Percentiles rank a stretch among this genome's conserved stretches.
These are phyloP conservation scores for Aspergillus phoenicis DNA, from an alignment of 2,329 filamentous ascomycete genomes.

Conservation along the genomic window DNA sequence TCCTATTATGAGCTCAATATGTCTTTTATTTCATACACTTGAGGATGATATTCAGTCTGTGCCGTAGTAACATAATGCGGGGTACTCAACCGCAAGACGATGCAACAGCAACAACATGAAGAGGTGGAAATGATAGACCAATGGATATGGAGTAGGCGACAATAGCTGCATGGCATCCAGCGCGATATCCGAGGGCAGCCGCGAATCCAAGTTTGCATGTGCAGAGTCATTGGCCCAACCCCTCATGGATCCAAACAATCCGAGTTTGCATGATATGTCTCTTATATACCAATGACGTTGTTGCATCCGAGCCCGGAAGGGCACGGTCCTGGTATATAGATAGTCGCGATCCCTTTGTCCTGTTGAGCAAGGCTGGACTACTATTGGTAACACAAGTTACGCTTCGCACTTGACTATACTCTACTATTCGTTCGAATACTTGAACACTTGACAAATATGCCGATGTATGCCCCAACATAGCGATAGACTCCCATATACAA, in stretches of 20 bases:
- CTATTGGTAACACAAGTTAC: too few species aligned
- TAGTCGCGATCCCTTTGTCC: not conserved
- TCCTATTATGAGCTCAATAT: too few species aligned
- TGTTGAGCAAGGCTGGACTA: too few species aligned
- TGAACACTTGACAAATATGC: not conserved
- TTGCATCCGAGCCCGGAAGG: not conserved
- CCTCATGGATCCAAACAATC: conserved; percentile 2
- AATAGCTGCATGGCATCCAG: not conserved
- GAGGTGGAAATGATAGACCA: not conserved
- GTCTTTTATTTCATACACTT: too few species aligned
- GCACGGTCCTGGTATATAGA: not conserved
- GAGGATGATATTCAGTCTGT: not conserved
- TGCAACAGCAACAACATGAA: not conserved
- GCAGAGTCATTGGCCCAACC: not conserved
- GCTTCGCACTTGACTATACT: not conserved
- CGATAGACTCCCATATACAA: not conserved
- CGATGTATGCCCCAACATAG: not conserved
- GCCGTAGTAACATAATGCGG: not conserved
- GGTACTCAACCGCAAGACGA: not conserved
- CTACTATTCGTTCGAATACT: not conserved
- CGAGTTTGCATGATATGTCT: not conserved
- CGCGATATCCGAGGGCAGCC: not conserved
- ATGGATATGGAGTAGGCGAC: not conserved
- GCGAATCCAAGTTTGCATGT: conserved; percentile 1
- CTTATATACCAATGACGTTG: conserved; percentile 15